Evolutionary conservation across 768 basidiomycete genomes (phyloP), one percentile per base, ranked within the genome.

Genomic region (Collybia nuda): DNA sequence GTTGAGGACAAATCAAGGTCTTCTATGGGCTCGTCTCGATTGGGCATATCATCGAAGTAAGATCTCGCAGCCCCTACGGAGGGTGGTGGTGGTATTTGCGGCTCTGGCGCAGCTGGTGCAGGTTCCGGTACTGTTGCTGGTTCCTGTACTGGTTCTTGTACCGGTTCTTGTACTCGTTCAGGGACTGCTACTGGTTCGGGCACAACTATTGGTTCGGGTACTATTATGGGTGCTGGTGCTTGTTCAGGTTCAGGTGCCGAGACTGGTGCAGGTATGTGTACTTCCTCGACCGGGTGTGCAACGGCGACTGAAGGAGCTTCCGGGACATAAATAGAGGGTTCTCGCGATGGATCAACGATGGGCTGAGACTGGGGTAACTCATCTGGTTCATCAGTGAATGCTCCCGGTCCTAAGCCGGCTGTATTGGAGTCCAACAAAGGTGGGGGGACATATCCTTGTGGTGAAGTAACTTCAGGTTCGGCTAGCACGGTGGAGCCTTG

Each of bases 351-450:
- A 44, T 75, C 70, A 5, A 36, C 22, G 26, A 68, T 64, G 1
- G 60, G 44, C 26, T 60, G 52, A 24, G 68, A 51, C 40, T 68
- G 65, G 6, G 70, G 68, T 41, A 79, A 62, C 6, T 71, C 71
- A 37, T 82, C 81, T 2, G 74, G 70, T 44, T 79, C 77, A 19
- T 76, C 77, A 0, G 78, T 82, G 63, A 82, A 76, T 6, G 77
- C 78, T 5, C 77, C 77, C 6, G 76, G 78, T 37, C 75, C 76
- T 32, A 32, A 32, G 6, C 32, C 32, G 3, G 70, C 70, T 12
- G 57, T 66, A n/a, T 66, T 60, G 6, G 71, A 69, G 47, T 76
- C 70, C 19, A 74, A 53, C 43, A 73, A 58, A 8, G 63, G 76
- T 26, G 72, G 79, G 18, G 67, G 74, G 38, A 65, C 67, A 35